Base-by-base conservation (phyloP, 768 basidiomycete genomes). In the Phlebiopsis flavidoalba region DNA sequence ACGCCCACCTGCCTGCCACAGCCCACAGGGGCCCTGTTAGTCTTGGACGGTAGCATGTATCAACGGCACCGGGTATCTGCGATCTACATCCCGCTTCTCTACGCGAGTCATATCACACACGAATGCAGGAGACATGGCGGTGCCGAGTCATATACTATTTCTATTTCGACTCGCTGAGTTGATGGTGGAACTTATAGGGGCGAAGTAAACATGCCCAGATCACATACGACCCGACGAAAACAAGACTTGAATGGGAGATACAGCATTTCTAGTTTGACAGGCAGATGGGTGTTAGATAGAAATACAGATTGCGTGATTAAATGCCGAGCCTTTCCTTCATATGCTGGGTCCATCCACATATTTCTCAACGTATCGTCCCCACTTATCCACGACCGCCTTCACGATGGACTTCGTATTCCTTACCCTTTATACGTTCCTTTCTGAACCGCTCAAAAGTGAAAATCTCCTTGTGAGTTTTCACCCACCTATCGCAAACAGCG, bases 381-480 rank as follows among this genome's bases (percentile, higher is more conserved):
- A 93, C 54, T 83, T 83, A 69, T 89, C 83, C 54, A 93, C 82
- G 5, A 92, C 83, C 46, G 88, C 88, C 63, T 83, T 84, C 43
- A 93, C 88, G 33, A 93, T 78, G 12, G n/a, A 72, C 62, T 57
- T 91, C 87, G 87, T 88, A 93, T 71, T 93, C 92, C 63, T 77
- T 82, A 7, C 84, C 85, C 61, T 81, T 77, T 66, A 84, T 81
- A 35, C 60, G 70, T 0, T 88, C 89, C 8, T 68, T 71, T 43
- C 69, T 74, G 54, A 84, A 79, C 48, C 85, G 80, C 47, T 73
- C 73, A 66, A 94, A 91, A 43, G 87, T 75, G 69, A 94, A 94
- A 17, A 94, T 91, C 68, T 94, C 92, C 66, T 83, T 84, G 70
- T 94, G 92, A 26, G 80, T 66, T 8, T 66, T 74, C 15, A n/a